Percentiles rank a stretch among this genome's conserved stretches.
Conservation (phyloP, 169 alveolate genomes). For the Plasmodium adleri region DNA sequence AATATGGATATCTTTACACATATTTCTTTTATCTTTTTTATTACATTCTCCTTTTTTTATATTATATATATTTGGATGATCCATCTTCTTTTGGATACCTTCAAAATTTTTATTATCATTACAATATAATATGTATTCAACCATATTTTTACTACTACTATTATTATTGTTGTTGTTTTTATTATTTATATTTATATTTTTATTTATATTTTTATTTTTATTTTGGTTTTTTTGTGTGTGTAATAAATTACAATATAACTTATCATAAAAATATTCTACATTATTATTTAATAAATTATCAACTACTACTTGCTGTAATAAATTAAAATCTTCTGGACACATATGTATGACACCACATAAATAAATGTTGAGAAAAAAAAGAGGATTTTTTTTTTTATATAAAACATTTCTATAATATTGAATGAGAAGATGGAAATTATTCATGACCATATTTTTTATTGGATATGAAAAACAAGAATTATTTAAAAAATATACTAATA, state of each 20-base stretch:
- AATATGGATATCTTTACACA: slow-evolving; percentile 10
- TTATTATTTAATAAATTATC: slow-evolving; percentile 27
- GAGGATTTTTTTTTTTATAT: neutral
- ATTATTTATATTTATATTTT: neutral
- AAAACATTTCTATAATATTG: slow-evolving; percentile 25
- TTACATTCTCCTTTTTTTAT: too few relatives aligned
- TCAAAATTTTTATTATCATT: too few relatives aligned
- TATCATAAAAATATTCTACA: slow-evolving; percentile 17
- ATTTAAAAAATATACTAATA: slow-evolving; percentile 25
- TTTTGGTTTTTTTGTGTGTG: too few relatives aligned
- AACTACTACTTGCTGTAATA: slow-evolving; percentile 9
- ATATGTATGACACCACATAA: slow-evolving; percentile 6
- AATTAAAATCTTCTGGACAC: slow-evolving; percentile 18
- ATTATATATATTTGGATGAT: too few relatives aligned
- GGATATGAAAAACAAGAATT: slow-evolving; percentile 4
- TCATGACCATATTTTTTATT: neutral
- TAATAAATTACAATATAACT: neutral
- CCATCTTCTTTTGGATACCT: too few relatives aligned
- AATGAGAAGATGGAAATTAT: slow-evolving; percentile 21
- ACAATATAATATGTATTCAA: too few relatives aligned
- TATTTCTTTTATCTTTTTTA: neutral
- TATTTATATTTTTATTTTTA: neutral
- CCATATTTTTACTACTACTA: too few relatives aligned
- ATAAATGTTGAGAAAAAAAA: neutral
- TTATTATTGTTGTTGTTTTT: neutral